phyloP scores from a whole-genome alignment of 176 grass and related monocot genomes.

The Chrysopogon serrulatus region DNA sequence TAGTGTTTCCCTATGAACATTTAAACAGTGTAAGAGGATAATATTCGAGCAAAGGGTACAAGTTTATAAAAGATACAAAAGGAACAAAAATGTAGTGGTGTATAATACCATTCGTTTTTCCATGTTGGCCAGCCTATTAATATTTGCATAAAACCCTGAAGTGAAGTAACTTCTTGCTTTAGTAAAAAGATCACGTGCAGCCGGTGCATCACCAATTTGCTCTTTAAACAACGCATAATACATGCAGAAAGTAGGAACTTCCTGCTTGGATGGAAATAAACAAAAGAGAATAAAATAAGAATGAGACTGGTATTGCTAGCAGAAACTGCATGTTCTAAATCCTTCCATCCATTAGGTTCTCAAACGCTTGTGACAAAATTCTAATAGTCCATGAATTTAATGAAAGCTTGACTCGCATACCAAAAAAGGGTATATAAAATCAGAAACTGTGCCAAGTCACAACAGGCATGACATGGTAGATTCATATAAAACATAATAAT shows the following conservation, averaged over 20 bases:
- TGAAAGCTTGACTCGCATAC: background rate
- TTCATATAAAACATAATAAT: background rate
- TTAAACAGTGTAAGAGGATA: conserved; percentile 18
- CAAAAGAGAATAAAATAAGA: background rate
- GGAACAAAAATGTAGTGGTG: background rate
- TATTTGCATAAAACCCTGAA: conserved; percentile 49
- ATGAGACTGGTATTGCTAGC: background rate
- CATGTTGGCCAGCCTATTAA: conserved; percentile 90
- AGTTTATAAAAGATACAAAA: conserved; percentile 11
- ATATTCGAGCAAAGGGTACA: conserved; percentile 2
- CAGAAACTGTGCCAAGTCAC: conserved; percentile 1
- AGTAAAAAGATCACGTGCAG: conserved; percentile 65
- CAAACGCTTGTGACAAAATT: conserved; percentile 7
- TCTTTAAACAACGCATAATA: conserved; percentile 91
- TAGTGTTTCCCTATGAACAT: conserved; percentile 65
- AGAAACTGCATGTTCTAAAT: background rate
- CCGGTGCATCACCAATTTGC: conserved; percentile 69
- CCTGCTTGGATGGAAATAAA: conserved; percentile 46
- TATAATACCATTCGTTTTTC: conserved; percentile 88
- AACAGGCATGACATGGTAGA: background rate
- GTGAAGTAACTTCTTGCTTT: conserved; percentile 36
- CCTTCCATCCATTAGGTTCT: conserved; percentile 2
- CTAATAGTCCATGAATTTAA: background rate
- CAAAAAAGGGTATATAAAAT: conserved; percentile 7
- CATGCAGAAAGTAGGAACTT: conserved; percentile 69